Evolutionary conservation across 352 stramenopile genomes (phyloP).

Genomic region (Blastocystis sp.): DNA sequence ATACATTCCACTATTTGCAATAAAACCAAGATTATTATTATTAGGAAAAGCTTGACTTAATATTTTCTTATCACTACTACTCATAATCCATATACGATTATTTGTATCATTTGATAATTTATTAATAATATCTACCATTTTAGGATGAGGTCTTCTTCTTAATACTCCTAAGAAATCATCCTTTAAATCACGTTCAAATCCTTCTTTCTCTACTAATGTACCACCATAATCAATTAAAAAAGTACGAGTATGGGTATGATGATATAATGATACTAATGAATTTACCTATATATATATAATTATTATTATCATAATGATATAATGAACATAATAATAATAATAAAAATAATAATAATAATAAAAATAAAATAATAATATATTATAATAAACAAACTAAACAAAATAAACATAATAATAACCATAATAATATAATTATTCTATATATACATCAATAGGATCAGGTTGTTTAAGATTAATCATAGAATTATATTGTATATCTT

Average conservation of each 20-base stretch:
- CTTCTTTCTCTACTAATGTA: constrained; percentile 22
- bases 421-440: too few relatives aligned
- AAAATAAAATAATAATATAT: too few relatives aligned
- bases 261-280: too few relatives aligned
- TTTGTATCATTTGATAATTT: constrained; percentile 15
- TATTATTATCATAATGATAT: too few relatives aligned
- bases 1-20: constrained; percentile 22
- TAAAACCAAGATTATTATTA: constrained; percentile 8
- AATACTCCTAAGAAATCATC: constrained; percentile 35
- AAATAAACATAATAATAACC: too few relatives aligned
- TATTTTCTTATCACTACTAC: constrained; percentile 15
- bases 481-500: too few relatives aligned
- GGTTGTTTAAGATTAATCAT: too few relatives aligned
- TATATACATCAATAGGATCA: too few relatives aligned
- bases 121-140: constrained; percentile 16
- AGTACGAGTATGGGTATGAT: not conserved
- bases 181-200: constrained; percentile 34
- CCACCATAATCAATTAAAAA: constrained; percentile 35
- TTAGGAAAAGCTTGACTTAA: constrained; percentile 14
- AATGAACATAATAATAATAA: too few relatives aligned
- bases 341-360: too few relatives aligned
- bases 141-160: not conserved
- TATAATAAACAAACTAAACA: too few relatives aligned
- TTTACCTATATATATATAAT: too few relatives aligned
- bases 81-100: constrained; percentile 37